Evolutionary conservation across 192 early-diverging fungal genomes (phyloP).

Genomic region (Coemansia sp.): DNA sequence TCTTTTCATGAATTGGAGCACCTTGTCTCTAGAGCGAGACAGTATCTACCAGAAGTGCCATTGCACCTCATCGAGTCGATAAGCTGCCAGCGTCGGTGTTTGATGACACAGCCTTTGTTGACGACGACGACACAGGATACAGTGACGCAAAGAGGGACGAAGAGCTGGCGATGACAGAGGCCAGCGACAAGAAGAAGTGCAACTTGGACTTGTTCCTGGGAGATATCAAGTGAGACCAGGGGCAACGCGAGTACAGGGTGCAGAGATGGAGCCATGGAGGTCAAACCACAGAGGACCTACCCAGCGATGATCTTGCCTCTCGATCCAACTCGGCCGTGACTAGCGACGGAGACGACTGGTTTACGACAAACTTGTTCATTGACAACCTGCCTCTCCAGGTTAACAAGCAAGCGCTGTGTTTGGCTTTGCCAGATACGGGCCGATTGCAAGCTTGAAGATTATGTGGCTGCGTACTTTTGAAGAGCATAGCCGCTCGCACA

Average conservation of each 20-base stretch:
- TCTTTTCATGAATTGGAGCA: neutral
- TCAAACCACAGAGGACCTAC: conserved; percentile 4
- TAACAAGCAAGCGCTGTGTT: conserved; percentile 71
- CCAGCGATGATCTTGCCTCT: neutral
- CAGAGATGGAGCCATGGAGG: conserved; percentile 17
- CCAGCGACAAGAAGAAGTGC: conserved; percentile 61
- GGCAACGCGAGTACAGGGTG: conserved; percentile 56
- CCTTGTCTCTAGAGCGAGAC: neutral
- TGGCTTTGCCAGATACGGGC: conserved; percentile 79
- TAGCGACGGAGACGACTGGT: conserved; percentile 61
- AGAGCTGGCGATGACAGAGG: neutral
- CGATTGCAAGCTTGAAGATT: conserved; percentile 90
- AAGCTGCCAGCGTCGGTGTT: neutral
- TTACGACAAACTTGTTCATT: conserved; percentile 84
- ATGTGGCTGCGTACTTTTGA: conserved; percentile 94
- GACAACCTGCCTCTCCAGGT: conserved; percentile 74
- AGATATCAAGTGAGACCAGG: conserved; percentile 79
- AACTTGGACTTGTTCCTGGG: conserved; percentile 83
- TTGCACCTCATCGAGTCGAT: neutral
- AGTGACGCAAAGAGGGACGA: neutral
- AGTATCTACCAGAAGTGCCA: neutral
- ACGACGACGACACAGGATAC: neutral
- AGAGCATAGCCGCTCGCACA: conserved; percentile 73
- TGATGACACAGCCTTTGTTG: neutral
- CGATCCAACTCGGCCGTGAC: conserved; percentile 13